Conservation (phyloP, 1,284 basidiomycete species). For the Ustilago xerochloae region DNA sequence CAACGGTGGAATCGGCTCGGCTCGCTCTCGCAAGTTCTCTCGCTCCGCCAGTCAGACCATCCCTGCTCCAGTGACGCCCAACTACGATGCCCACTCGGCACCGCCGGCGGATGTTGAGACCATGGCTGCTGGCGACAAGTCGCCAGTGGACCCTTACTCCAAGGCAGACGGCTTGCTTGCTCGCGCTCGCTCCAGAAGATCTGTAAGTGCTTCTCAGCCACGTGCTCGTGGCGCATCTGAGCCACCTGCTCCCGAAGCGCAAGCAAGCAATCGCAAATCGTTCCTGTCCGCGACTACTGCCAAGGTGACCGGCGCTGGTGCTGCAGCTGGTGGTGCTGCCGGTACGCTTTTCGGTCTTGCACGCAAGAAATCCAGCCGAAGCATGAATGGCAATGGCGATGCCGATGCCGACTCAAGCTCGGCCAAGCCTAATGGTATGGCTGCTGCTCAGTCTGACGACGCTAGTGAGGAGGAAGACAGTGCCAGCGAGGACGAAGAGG, state of each 20-base stretch:
- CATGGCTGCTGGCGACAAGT: not conserved
- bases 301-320: constrained; percentile 25
- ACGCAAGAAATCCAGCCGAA: constrained; percentile 30
- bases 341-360: constrained; percentile 24
- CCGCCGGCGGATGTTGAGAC: not conserved
- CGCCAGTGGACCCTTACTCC: constrained; percentile 23
- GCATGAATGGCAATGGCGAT: constrained; percentile 11
- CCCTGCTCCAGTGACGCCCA: not conserved
- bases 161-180: constrained; percentile 38
- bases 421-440: constrained; percentile 6
- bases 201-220: constrained; percentile 4
- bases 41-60: constrained; percentile 15
- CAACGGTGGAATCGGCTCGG: constrained; percentile 1
- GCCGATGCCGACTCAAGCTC: not conserved
- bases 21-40: constrained; percentile 25
- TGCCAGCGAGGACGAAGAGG: constrained; percentile 11
- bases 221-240: constrained; percentile 12
- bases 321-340: constrained; percentile 22
- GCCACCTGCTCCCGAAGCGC: not conserved
- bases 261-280: not conserved
- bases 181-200: constrained; percentile 24
- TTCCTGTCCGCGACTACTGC: constrained; percentile 35
- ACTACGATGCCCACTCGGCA: not conserved
- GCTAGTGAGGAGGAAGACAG: constrained; percentile 13
- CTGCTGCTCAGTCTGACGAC: constrained; percentile 4